These are phyloP conservation scores for Ottelia alismoides DNA, from an alignment of 106 monocot genomes.

Conservation along the genomic window DNA sequence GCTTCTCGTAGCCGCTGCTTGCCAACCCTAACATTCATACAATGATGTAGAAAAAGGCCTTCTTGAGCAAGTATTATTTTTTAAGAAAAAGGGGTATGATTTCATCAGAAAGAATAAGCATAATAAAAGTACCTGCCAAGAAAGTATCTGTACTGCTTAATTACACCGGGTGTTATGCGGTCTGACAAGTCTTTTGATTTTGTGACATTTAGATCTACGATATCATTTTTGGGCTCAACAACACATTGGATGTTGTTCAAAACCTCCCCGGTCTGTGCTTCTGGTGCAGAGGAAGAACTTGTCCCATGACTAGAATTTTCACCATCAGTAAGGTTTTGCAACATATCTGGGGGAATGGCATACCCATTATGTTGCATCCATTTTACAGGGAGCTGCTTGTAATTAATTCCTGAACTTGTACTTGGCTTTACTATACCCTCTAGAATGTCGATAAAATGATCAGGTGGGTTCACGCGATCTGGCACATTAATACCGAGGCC, in stretches of 20 bases:
- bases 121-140: slow-evolving; percentile 32
- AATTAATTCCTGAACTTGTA: slow-evolving; percentile 20
- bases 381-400: slow-evolving; percentile 37
- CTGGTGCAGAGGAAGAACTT: slow-evolving; percentile 8
- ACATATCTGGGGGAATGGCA: slow-evolving; percentile 40
- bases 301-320: background rate
- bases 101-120: background rate
- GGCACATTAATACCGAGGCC: slow-evolving; percentile 52
- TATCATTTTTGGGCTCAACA: slow-evolving; percentile 14
- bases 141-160: slow-evolving; percentile 52
- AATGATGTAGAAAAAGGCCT: no score
- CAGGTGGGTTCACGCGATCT: slow-evolving; percentile 71
- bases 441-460: slow-evolving; percentile 61
- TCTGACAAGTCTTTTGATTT: slow-evolving; percentile 54
- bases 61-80: background rate
- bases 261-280: slow-evolving; percentile 16
- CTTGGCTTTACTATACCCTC: slow-evolving; percentile 52
- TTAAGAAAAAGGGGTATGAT: no score
- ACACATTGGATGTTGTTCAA: slow-evolving; percentile 10
- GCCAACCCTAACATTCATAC: slow-evolving; percentile 46
- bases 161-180: slow-evolving; percentile 49
- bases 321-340: slow-evolving; percentile 1
- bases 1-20: slow-evolving; percentile 78
- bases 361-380: slow-evolving; percentile 61
- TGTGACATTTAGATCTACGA: slow-evolving; percentile 28